These are phyloP conservation scores for Neofusicoccum cordaticola DNA, from an alignment of 2,329 filamentous ascomycete species.

Conservation along the genomic window DNA sequence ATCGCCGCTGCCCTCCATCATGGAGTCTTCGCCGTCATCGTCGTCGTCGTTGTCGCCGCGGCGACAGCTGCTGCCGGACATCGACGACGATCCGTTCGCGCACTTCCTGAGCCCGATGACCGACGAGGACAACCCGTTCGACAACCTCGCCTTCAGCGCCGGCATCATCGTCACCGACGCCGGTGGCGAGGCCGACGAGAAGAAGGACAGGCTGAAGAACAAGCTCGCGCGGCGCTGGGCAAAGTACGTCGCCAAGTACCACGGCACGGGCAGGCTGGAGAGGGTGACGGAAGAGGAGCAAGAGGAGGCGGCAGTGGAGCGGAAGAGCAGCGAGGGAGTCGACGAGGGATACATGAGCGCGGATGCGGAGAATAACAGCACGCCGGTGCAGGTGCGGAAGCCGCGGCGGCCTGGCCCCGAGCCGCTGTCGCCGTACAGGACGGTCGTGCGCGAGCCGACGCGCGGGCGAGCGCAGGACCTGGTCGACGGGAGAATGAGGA, in stretches of 20 bases:
- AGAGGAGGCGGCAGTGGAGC: constrained; percentile 25
- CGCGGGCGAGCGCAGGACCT: constrained; percentile 38
- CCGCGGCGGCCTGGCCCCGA: not conserved
- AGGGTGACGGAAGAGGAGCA: not conserved
- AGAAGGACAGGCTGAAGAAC: constrained; percentile 38
- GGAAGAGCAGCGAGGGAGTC: constrained; percentile 23
- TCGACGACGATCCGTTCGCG: constrained; percentile 43
- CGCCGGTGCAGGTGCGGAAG: constrained; percentile 11
- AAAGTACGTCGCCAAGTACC: constrained; percentile 38
- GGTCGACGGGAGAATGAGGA: constrained; percentile 22
- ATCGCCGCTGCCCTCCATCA: not conserved
- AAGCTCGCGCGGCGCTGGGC: constrained; percentile 41
- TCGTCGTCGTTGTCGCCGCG: not conserved
- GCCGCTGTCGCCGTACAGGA: constrained; percentile 19
- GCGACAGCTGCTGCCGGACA: constrained; percentile 31
- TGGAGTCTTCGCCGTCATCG: not conserved
- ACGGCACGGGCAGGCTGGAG: constrained; percentile 21
- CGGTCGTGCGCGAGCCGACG: constrained; percentile 31
- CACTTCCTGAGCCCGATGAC: constrained; percentile 42
- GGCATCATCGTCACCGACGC: constrained; percentile 36
- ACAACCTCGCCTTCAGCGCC: constrained; percentile 34
- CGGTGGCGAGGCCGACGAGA: constrained; percentile 23
- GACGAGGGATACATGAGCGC: constrained; percentile 19
- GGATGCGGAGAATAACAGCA: not conserved
- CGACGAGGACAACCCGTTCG: constrained; percentile 36